A percentile compares a stretch with the other conserved stretches of the same genome.
Conservation (phyloP, 1,284 basidiomycete genomes). For the Agaricales sp. region DNA sequence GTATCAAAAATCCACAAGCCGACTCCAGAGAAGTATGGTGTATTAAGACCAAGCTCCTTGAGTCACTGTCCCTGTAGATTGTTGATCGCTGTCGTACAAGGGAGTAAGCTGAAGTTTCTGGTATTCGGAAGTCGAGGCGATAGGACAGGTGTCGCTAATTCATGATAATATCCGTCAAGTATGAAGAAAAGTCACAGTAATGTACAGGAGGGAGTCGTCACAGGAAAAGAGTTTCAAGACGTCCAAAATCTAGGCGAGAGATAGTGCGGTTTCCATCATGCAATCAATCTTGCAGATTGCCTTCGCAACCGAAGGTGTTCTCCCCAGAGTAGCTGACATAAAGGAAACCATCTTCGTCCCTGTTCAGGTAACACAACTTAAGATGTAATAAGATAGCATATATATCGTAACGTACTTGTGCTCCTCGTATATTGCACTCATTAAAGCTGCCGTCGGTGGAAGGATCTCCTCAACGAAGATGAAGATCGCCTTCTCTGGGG, state of each 20-base stretch:
- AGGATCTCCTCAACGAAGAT: conserved; percentile 99
- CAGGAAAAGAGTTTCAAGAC: neutral
- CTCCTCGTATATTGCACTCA: conserved; percentile 99
- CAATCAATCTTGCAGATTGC: neutral
- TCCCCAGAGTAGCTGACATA: conserved; percentile 96
- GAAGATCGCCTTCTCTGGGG: conserved; percentile 99
- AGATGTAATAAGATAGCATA: conserved; percentile 1
- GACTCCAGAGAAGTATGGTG: too few relatives aligned
- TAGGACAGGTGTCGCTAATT: too few relatives aligned
- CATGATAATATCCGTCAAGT: neutral
- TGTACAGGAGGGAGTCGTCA: neutral
- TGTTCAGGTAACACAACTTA: conserved; percentile 23
- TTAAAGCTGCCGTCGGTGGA: conserved; percentile 94
- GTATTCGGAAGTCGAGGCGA: too few relatives aligned
- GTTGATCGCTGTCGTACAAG: too few relatives aligned
- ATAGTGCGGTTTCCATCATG: neutral
- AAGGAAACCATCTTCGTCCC: conserved; percentile 94
- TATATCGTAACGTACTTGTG: conserved; percentile 72
- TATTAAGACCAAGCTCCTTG: too few relatives aligned
- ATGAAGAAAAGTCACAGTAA: neutral
- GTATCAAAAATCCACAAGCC: too few relatives aligned
- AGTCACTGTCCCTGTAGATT: too few relatives aligned
- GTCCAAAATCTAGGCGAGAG: neutral
- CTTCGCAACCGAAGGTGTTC: conserved; percentile 78
- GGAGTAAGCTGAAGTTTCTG: too few relatives aligned